A percentile compares a stretch with the other conserved stretches of the same genome.
These are phyloP conservation scores for Neonectria hederae DNA, from an alignment of 2,329 filamentous ascomycete species.

Conservation along the genomic window DNA sequence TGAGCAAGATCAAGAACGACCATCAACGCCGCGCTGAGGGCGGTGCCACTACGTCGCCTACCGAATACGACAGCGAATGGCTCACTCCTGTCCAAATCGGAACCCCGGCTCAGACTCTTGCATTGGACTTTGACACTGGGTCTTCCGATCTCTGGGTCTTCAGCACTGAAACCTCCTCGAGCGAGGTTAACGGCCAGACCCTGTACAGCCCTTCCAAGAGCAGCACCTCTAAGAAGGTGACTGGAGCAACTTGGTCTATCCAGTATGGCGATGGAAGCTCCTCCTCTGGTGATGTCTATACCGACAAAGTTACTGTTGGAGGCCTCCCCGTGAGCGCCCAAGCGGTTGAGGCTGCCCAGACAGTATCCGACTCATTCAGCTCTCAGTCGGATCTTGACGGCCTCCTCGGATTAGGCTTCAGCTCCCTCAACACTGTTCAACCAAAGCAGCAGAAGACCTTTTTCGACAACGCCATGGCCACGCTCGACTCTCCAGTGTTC, in stretches of 20 bases:
- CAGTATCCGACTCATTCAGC: conserved; percentile 53
- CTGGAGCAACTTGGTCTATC: conserved; percentile 53
- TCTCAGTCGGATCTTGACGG: conserved; percentile 52
- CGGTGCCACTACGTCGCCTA: conserved; percentile 42
- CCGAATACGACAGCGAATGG: conserved; percentile 49
- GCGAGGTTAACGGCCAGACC: conserved; percentile 48
- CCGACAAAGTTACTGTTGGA: conserved; percentile 54
- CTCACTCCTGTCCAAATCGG: conserved; percentile 53
- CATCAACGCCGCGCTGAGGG: conserved; percentile 39
- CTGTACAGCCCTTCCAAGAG: conserved; percentile 51
- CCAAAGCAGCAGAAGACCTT: conserved; percentile 56
- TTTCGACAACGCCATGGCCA: conserved; percentile 46
- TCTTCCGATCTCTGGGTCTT: conserved; percentile 61
- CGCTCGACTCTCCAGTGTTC: conserved; percentile 59
- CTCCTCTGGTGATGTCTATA: conserved; percentile 55
- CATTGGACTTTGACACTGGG: conserved; percentile 57
- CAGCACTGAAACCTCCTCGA: conserved; percentile 53
- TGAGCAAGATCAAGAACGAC: conserved; percentile 6
- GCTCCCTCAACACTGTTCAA: conserved; percentile 53
- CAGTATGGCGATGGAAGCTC: conserved; percentile 57
- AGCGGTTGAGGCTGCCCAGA: conserved; percentile 55
- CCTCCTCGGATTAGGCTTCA: conserved; percentile 56
- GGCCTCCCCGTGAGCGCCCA: conserved; percentile 52
- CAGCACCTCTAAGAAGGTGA: conserved; percentile 49
- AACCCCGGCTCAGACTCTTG: conserved; percentile 53